Evolutionary conservation across 2,329 filamentous ascomycete genomes (phyloP), one percentile per base, ranked within the genome.

Genomic region (Xylariaceae sp.): DNA sequence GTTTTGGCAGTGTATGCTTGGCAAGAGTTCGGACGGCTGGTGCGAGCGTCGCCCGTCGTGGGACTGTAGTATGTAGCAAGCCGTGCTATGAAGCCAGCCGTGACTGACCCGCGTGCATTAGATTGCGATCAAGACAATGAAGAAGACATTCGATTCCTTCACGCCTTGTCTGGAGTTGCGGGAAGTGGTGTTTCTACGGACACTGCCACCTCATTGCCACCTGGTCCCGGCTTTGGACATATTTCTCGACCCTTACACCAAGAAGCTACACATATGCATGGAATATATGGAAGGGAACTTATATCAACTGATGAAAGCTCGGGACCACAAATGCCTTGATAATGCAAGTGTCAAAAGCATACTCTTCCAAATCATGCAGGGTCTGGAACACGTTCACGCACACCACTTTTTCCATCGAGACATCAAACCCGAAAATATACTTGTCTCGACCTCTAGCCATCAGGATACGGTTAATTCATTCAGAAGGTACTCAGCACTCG

Each of bases 91-190:
- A 12, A 19, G 42, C 19, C 6, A 30, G 16, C 37, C 42, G 34
- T 51, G 18, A 19, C 56, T 64, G 53, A 59, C 48, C 3, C 30
- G 26, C 10, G 6, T 49, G 53, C 53, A 51, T 53, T 63, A 97
- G 94, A 88, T 99, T 66, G 94, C 94, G 41, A 96, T 99, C 75
- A 99, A 99, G 76, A 97, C 94, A 5, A 99, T 99, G 94, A 99
- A 99, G 80, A 99, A 99, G 82, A 92, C 88, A 0, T 99, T 97
- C 66, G 92, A 97, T 65, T 95, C 89, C 1, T 91, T 96, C 68
- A 76, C 83, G 15, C 88, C 91, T 49, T 99, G 94, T 71, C 75
- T 96, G 60, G 94, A 99, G 72, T 82, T 99, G 50, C 87, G 94
- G 58, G 94, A 99, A 72, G 94, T 99, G 61, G 94, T 99, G 69